A percentile compares a stretch with the other conserved stretches of the same genome.
Evolutionary conservation across 2,329 filamentous ascomycete genomes (phyloP).

Genomic region (Falciphora oryzae): DNA sequence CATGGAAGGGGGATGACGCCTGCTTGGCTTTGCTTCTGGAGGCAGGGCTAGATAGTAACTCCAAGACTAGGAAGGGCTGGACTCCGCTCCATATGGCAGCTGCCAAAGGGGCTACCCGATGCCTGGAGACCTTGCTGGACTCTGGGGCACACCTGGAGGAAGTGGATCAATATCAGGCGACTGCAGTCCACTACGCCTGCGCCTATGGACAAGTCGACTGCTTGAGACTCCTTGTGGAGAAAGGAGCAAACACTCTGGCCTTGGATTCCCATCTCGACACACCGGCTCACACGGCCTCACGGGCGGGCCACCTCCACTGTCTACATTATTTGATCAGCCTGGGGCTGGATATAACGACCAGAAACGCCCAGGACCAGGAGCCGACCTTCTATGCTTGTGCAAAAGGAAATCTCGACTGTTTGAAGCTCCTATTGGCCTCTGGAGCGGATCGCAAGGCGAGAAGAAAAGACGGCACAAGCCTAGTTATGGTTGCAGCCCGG

Average conservation of each 20-base stretch:
- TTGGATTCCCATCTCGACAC: background rate
- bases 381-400: too few species aligned
- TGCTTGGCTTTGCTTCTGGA: too few species aligned
- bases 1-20: too few species aligned
- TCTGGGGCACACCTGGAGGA: background rate
- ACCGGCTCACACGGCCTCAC: background rate
- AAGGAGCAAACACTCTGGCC: background rate
- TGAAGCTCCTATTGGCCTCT: background rate
- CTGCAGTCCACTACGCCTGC: background rate
- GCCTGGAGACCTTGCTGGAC: background rate
- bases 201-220: background rate
- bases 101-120: background rate
- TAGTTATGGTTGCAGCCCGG: too few species aligned
- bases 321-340: background rate
- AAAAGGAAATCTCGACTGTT: background rate
- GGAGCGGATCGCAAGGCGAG: too few species aligned
- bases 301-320: background rate
- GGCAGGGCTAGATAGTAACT: too few species aligned
- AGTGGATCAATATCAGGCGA: background rate
- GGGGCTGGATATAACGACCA: background rate
- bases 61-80: background rate
- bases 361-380: background rate
- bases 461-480: too few species aligned
- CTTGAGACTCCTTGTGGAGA: background rate
- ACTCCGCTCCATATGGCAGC: background rate